Percentiles rank a stretch among this genome's conserved stretches.
phyloP scores from a whole-genome alignment of 2,329 filamentous ascomycete genomes.

The Aspergillus novoparasiticus region DNA sequence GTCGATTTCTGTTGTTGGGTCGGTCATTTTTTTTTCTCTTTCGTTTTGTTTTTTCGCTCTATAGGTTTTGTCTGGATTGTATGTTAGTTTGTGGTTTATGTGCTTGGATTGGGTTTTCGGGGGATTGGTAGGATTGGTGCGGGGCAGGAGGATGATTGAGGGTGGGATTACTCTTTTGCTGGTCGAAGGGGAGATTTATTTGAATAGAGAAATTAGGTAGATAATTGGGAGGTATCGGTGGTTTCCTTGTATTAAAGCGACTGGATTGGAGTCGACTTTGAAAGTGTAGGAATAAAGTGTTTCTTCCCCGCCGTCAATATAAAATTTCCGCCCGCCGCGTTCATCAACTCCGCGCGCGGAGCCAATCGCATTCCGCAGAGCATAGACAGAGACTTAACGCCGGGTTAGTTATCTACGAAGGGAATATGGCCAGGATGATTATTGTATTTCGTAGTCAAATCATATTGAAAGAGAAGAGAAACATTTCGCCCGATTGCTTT shows the following conservation, averaged over 20 bases:
- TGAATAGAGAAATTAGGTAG: not conserved
- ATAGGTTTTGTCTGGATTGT: not conserved
- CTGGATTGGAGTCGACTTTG: not conserved
- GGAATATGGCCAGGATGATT: slow-evolving; percentile 12
- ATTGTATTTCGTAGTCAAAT: slow-evolving; percentile 10
- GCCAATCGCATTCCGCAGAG: slow-evolving; percentile 3
- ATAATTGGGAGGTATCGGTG: not conserved
- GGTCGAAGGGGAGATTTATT: slow-evolving; percentile 4
- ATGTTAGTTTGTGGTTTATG: not conserved
- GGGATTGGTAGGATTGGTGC: slow-evolving; percentile 6
- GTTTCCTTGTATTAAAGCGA: not conserved
- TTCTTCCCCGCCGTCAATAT: slow-evolving; percentile 13
- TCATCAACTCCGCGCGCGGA: slow-evolving; percentile 28
- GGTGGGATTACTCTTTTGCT: not conserved
- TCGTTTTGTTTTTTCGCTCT: not conserved
- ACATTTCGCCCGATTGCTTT: slow-evolving; percentile 30
- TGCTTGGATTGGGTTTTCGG: not conserved
- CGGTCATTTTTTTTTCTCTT: slow-evolving; percentile 23
- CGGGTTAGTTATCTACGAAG: not conserved
- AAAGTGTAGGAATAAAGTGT: not conserved
- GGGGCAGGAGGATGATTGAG: not conserved
- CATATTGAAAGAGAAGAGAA: slow-evolving; percentile 35
- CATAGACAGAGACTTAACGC: not conserved
- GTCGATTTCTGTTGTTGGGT: slow-evolving; percentile 29
- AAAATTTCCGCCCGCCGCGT: slow-evolving; percentile 35